Conservation (phyloP, 768 basidiomycete genomes). For the Mycena sanguinolenta region DNA sequence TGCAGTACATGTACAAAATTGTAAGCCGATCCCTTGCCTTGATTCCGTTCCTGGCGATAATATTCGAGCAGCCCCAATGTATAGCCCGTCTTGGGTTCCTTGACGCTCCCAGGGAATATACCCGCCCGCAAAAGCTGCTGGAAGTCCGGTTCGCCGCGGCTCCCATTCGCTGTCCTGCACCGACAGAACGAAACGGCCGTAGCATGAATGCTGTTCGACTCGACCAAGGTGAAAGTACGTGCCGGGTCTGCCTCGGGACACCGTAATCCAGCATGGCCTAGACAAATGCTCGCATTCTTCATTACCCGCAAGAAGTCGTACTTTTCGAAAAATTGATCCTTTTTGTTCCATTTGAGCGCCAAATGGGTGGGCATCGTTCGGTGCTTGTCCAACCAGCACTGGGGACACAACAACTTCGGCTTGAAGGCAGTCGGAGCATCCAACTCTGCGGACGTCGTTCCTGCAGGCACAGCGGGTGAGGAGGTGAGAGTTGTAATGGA, state of each 20-base stretch:
- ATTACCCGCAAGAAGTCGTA: slow-evolving; percentile 19
- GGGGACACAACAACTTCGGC: no score
- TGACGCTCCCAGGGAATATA: slow-evolving; percentile 25
- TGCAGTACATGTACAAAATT: no score
- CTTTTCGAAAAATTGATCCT: slow-evolving; percentile 18
- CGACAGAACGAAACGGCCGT: slow-evolving; percentile 23
- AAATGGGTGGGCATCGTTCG: no score
- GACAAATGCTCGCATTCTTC: background rate
- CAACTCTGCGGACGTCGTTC: no score
- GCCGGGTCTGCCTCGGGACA: slow-evolving; percentile 5
- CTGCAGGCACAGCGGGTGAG: background rate
- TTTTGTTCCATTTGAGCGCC: slow-evolving; percentile 21
- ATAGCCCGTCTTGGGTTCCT: slow-evolving; percentile 20
- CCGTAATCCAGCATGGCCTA: slow-evolving; percentile 25
- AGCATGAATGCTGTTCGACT: slow-evolving; percentile 31
- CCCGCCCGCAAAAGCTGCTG: slow-evolving; percentile 11
- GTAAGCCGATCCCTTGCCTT: no score
- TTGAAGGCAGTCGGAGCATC: no score
- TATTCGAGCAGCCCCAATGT: no score
- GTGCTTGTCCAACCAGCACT: no score
- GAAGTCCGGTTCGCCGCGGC: slow-evolving; percentile 6
- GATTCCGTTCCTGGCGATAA: no score
- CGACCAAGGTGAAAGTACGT: slow-evolving; percentile 23
- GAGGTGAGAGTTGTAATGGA: background rate
- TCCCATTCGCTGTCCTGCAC: slow-evolving; percentile 5